A percentile compares a stretch with the other conserved stretches of the same genome.
phyloP scores from a whole-genome alignment of 1,284 basidiomycete species.

The Exobasidium cylindrosporum region DNA sequence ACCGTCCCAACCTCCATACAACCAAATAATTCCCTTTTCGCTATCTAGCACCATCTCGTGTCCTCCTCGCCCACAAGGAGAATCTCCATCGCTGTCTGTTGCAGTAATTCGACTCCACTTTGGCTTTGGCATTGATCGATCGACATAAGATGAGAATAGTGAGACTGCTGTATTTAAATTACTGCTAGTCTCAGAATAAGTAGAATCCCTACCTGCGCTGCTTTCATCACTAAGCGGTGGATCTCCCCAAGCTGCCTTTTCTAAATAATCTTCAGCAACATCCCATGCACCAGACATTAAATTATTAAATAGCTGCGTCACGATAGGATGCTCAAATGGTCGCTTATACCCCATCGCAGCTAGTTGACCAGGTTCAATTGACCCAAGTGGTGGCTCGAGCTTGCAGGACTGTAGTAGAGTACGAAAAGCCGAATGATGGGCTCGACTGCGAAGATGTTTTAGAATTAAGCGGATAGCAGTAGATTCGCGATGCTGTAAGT shows the following conservation, averaged over 20 bases:
- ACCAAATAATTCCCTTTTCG: constrained; percentile 66
- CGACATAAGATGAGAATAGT: constrained; percentile 42
- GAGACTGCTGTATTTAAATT: constrained; percentile 2
- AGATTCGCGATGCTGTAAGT: constrained; percentile 36
- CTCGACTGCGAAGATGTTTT: constrained; percentile 74
- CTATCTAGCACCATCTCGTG: constrained; percentile 78
- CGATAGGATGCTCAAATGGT: constrained; percentile 67
- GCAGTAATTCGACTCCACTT: constrained; percentile 31
- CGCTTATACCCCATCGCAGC: constrained; percentile 58
- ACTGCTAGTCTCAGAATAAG: neutral
- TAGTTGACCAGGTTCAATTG: neutral
- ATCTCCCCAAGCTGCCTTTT: constrained; percentile 36
- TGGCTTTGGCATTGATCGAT: constrained; percentile 29
- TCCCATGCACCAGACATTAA: constrained; percentile 69
- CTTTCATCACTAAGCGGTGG: neutral
- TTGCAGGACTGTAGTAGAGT: constrained; percentile 32
- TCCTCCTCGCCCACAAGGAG: constrained; percentile 63
- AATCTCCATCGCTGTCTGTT: constrained; percentile 16
- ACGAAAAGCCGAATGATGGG: constrained; percentile 66
- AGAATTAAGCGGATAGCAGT: constrained; percentile 57
- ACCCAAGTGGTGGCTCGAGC: constrained; percentile 18
- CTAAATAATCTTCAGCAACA: constrained; percentile 60
- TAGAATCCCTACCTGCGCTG: neutral
- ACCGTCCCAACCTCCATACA: constrained; percentile 79
- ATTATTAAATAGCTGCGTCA: constrained; percentile 66